phyloP scores from a whole-genome alignment of 2,329 filamentous ascomycete genomes.

The Verticillium zaregamsianum region DNA sequence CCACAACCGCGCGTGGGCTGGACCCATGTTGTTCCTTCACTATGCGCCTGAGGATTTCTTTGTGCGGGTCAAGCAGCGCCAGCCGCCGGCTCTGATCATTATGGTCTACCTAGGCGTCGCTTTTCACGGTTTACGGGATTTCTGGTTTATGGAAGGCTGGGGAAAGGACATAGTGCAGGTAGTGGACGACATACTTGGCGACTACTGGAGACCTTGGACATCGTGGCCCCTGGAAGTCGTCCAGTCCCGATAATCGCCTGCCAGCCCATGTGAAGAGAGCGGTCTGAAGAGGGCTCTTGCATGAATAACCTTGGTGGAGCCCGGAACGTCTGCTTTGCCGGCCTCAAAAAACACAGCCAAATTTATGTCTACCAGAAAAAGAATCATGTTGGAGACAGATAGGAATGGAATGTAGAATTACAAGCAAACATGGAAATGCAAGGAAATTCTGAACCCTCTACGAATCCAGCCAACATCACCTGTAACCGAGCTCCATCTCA shows the following conservation, averaged over 20 bases:
- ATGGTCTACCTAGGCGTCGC: conserved; percentile 15
- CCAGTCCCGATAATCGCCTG: not conserved
- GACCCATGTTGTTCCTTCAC: conserved; percentile 12
- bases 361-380: no score
- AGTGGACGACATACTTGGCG: conserved; percentile 13
- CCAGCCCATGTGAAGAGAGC: no score
- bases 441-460: not conserved
- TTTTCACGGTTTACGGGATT: conserved; percentile 5
- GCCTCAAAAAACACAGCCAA: not conserved
- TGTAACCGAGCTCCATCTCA: not conserved
- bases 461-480: not conserved
- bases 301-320: not conserved
- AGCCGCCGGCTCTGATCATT: conserved; percentile 13
- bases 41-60: conserved; percentile 14
- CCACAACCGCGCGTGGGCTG: conserved; percentile 14
- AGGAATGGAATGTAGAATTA: not conserved
- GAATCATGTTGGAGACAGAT: no score
- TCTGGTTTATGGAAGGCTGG: conserved; percentile 15
- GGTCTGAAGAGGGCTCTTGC: not conserved
- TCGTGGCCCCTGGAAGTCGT: conserved; percentile 7
- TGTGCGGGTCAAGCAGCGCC: conserved; percentile 14
- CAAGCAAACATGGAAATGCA: not conserved
- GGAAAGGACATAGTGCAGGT: conserved; percentile 15
- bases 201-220: conserved; percentile 13
- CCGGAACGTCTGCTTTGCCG: not conserved